These are phyloP conservation scores for Brassica incana DNA, from an alignment of 345 rosid genomes.

Conservation along the genomic window DNA sequence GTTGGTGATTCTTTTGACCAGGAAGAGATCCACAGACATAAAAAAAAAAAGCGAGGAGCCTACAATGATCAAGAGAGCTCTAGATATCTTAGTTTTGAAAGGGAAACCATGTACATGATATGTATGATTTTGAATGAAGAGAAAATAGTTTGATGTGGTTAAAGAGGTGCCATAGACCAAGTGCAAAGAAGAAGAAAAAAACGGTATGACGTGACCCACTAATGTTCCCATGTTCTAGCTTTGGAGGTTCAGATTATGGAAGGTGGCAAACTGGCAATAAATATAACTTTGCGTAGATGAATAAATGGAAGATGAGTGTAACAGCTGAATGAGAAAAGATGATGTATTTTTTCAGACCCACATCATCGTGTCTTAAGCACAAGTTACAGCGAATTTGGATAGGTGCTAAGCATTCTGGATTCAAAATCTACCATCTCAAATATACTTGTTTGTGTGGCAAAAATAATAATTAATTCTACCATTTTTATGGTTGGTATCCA, in stretches of 20 bases:
- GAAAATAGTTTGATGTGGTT: constrained; percentile 64
- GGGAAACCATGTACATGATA: constrained; percentile 65
- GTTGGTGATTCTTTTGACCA: constrained; percentile 68
- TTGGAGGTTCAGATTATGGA: constrained; percentile 8
- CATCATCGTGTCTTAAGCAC: constrained; percentile 19
- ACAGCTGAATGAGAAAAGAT: constrained; percentile 17
- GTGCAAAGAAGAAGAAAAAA: constrained; percentile 53
- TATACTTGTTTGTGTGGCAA: too few relatives aligned
- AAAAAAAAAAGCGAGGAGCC: constrained; percentile 54
- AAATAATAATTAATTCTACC: constrained; percentile 17
- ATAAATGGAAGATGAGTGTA: neutral
- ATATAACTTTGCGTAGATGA: constrained; percentile 9
- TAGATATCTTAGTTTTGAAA: constrained; percentile 49
- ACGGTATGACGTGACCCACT: constrained; percentile 75
- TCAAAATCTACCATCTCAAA: neutral
- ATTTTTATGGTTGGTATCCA: too few relatives aligned
- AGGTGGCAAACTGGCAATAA: neutral
- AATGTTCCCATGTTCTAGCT: constrained; percentile 61
- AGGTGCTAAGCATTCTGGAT: too few relatives aligned
- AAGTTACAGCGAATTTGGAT: neutral
- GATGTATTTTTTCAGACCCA: neutral
- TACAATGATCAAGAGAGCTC: constrained; percentile 66
- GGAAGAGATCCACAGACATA: constrained; percentile 75
- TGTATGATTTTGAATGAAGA: constrained; percentile 54
- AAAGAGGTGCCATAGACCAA: constrained; percentile 83